Conservation (phyloP, 805 yeast species). For the Groenewaldozyma tartarivorans region DNA sequence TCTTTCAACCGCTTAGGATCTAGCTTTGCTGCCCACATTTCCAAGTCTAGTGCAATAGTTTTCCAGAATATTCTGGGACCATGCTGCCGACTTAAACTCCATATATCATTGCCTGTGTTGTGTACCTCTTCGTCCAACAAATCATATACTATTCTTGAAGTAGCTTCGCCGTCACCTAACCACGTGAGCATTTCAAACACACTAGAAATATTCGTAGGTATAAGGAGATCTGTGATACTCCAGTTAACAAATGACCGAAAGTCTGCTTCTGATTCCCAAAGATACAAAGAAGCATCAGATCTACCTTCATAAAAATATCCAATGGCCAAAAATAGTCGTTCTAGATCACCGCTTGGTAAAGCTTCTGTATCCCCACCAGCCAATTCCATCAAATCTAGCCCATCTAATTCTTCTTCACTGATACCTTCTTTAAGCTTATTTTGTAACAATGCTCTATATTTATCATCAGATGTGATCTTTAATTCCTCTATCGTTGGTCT, state of each 20-base stretch:
- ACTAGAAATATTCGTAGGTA: slow-evolving; percentile 37
- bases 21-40: not conserved
- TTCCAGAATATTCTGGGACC: too few relatives aligned
- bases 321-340: slow-evolving; percentile 71
- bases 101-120: not conserved
- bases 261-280: slow-evolving; percentile 64
- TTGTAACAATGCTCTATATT: too few relatives aligned
- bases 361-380: slow-evolving; percentile 23
- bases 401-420: too few relatives aligned
- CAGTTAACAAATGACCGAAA: slow-evolving; percentile 76
- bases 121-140: slow-evolving; percentile 11
- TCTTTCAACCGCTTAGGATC: not conserved
- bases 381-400: too few relatives aligned
- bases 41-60: not conserved
- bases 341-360: slow-evolving; percentile 73
- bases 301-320: slow-evolving; percentile 59
- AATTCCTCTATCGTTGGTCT: not conserved
- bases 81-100: too few relatives aligned
- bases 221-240: slow-evolving; percentile 52
- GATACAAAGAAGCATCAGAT: slow-evolving; percentile 40
- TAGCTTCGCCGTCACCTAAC: slow-evolving; percentile 50
- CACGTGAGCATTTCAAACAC: slow-evolving; percentile 74
- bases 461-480: not conserved
- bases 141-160: slow-evolving; percentile 31
- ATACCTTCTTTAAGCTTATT: too few relatives aligned